Conservation (phyloP, 345 rosid genomes). For the Eucalyptus guilfoylei region DNA sequence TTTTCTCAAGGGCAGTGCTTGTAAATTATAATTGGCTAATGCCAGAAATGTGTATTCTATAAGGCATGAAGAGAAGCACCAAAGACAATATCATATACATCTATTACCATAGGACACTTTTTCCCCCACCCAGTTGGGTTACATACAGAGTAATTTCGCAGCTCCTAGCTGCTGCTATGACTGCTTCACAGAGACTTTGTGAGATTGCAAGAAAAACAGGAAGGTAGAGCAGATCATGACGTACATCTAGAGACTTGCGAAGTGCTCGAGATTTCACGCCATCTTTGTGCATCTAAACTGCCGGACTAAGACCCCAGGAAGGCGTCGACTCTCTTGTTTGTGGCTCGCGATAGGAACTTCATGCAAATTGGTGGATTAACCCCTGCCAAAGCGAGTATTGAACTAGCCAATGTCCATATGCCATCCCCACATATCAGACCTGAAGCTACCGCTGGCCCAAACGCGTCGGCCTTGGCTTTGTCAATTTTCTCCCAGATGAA, state of each 20-base stretch:
- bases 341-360: background rate
- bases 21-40: background rate
- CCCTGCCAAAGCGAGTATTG: conserved; percentile 13
- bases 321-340: accelerated
- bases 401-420: conserved; percentile 15
- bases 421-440: conserved; percentile 34
- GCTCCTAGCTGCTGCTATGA: background rate
- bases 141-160: background rate
- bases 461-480: conserved; percentile 10
- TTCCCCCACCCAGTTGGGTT: background rate
- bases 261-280: background rate
- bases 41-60: background rate
- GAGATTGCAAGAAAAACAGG: background rate
- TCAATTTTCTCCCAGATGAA: conserved; percentile 12
- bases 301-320: background rate
- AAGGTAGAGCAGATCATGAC: background rate
- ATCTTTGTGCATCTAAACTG: background rate
- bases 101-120: background rate
- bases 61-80: background rate
- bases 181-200: background rate
- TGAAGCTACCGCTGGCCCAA: conserved; percentile 18
- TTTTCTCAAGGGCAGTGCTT: background rate
- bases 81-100: background rate
- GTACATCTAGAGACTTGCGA: background rate
- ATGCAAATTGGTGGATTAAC: background rate